Evolutionary conservation across 2,329 filamentous ascomycete genomes (phyloP), one percentile per base, ranked within the genome.

Genomic region (Fusarium decemcellulare): DNA sequence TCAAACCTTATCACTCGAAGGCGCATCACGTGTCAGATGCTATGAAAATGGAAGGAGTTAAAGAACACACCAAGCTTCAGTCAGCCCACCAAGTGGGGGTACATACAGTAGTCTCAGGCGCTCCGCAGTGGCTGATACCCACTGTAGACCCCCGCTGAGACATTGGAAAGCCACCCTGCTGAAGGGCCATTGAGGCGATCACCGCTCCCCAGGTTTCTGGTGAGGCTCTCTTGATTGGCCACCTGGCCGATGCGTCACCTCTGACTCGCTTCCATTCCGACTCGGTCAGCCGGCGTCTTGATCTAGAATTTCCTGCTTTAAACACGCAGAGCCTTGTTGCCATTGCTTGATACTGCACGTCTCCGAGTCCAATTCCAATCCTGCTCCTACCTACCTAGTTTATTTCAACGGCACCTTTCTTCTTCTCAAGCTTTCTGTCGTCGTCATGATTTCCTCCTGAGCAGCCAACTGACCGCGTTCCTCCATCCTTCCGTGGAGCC

Each of bases 191-290:
- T 72, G 48, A 70, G 72, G 65, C 59, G 36, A 62, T 71, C 59
- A 71, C 40, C n/a, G 53, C 44, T 59, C 43, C 55, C 59, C 68
- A 72, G 68, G 54, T 60, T 46, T 70, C 60, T 63, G 36, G 51
- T 57, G 36, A 50, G 44, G 8, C 50, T 59, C 43, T 40, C 47
- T 23, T 75, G 73, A 75, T 75, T 75, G 73, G 73, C 30, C 46
- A 39, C 42, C 54, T 68, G 53, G 62, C 70, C 65, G 73, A 74
- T 75, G 73, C 65, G 73, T 75, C 73, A 75, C 68, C 71, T 70
- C 61, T 73, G 68, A 72, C 72, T 72, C 66, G 67, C 53, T 51
- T 48, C 55, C 40, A 16, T 56, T 57, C 59, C 54, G 40, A 60
- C 52, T 67, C 59, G 58, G 61, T 61, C 65, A 57, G 52, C 52